Percentiles rank a stretch among this genome's conserved stretches.
phyloP scores from a whole-genome alignment of 306 rosid genomes.

The Lathyrus aphaca region DNA sequence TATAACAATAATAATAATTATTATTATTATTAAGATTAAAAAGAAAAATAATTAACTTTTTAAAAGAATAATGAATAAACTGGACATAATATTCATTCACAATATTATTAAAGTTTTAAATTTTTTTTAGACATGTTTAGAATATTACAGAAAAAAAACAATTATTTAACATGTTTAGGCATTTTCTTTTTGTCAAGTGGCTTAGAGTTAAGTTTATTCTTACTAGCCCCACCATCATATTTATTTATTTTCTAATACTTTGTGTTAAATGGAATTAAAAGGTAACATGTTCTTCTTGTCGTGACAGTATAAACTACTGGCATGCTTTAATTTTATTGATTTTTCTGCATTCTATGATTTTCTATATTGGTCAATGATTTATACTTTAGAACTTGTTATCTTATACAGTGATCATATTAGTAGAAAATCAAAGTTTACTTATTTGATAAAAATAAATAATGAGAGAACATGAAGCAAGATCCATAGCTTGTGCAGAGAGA shows the following conservation, averaged over 20 bases:
- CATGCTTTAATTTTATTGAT: constrained; percentile 31
- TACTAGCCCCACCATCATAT: not conserved
- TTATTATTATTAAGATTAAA: too few relatives aligned
- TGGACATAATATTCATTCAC: too few relatives aligned
- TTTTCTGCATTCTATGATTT: constrained; percentile 35
- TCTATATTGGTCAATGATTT: constrained; percentile 39
- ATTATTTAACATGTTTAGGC: not conserved
- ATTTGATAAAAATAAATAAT: constrained; percentile 2
- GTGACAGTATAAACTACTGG: constrained; percentile 27
- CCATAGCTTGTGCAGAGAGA: constrained; percentile 15
- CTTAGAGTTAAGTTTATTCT: constrained; percentile 14
- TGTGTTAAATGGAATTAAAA: constrained; percentile 36
- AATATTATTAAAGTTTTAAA: too few relatives aligned
- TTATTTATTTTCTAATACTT: constrained; percentile 2
- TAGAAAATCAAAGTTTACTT: constrained; percentile 21
- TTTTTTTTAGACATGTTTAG: too few relatives aligned
- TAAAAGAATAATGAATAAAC: too few relatives aligned
- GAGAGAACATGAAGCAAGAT: constrained; percentile 23
- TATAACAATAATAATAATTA: too few relatives aligned
- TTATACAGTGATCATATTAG: not conserved
- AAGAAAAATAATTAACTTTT: too few relatives aligned
- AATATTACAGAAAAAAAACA: too few relatives aligned
- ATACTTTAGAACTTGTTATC: constrained; percentile 28
- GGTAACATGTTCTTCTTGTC: constrained; percentile 41
- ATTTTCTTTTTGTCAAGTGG: constrained; percentile 30